Conservation (phyloP, 139 green algal species). For the Trebouxia sp. region DNA sequence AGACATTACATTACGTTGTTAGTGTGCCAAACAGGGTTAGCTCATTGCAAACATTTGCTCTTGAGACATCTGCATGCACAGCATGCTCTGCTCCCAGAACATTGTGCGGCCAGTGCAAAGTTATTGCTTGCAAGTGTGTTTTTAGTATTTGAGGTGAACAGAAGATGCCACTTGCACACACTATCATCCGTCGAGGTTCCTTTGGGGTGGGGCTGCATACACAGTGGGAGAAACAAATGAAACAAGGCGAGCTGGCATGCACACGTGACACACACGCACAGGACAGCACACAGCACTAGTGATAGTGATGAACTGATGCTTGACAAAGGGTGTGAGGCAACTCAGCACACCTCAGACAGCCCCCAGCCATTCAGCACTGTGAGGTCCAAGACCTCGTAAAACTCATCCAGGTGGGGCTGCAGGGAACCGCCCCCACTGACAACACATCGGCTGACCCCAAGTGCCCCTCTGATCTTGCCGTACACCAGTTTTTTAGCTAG, state of each 20-base stretch:
- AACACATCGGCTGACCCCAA: constrained; percentile 63
- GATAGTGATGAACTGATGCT: constrained; percentile 57
- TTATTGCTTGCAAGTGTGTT: no score
- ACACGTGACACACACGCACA: no score
- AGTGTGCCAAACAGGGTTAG: constrained; percentile 89
- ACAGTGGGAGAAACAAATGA: no score
- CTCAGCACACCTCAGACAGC: constrained; percentile 73
- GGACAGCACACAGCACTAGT: constrained; percentile 76
- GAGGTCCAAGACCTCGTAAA: constrained; percentile 85
- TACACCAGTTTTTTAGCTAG: constrained; percentile 54
- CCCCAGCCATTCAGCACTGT: constrained; percentile 92
- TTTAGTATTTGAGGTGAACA: no score
- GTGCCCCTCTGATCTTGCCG: constrained; percentile 58
- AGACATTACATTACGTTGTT: constrained; percentile 56
- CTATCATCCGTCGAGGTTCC: no score
- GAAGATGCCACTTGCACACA: no score
- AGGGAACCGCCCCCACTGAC: constrained; percentile 87
- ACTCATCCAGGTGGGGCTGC: constrained; percentile 84
- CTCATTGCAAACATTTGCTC: no score
- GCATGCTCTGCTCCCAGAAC: no score
- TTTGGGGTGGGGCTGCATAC: no score
- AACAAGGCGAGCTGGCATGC: no score
- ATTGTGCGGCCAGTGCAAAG: no score
- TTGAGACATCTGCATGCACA: no score
- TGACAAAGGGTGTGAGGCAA: not conserved